These are phyloP conservation scores for Pseudonitzschia pungens DNA, from an alignment of 108 stramenopile genomes.

Conservation along the genomic window DNA sequence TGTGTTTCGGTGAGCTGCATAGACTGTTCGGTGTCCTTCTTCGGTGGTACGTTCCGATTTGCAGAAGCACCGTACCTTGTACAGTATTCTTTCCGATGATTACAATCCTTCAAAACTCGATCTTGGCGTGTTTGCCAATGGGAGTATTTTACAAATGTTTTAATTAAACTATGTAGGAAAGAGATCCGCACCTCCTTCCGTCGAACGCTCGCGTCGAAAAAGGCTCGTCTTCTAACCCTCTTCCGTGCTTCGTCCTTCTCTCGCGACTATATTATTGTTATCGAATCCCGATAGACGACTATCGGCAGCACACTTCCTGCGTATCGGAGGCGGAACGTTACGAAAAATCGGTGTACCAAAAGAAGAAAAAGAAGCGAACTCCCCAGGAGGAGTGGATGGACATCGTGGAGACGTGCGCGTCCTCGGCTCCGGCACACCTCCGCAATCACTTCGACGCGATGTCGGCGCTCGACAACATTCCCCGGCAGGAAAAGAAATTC, in stretches of 20 bases:
- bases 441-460: constrained; percentile 61
- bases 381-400: constrained; percentile 86
- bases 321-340: constrained; percentile 87
- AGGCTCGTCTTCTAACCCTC: neutral
- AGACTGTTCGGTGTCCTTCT: constrained; percentile 82
- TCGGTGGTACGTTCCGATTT: constrained; percentile 62
- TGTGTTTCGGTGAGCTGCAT: constrained; percentile 81
- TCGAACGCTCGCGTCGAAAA: neutral
- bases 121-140: constrained; percentile 50
- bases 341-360: constrained; percentile 61
- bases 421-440: constrained; percentile 54
- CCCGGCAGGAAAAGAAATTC: constrained; percentile 89
- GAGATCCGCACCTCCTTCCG: neutral
- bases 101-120: constrained; percentile 42
- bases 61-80: neutral
- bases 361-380: constrained; percentile 42
- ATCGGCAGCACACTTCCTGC: constrained; percentile 80
- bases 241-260: too few relatives aligned
- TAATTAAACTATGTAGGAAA: constrained; percentile 91
- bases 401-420: constrained; percentile 47
- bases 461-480: constrained; percentile 72
- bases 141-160: constrained; percentile 83
- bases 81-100: constrained; percentile 30
- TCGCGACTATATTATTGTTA: neutral
- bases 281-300: constrained; percentile 66